A percentile compares a stretch with the other conserved stretches of the same genome.
Evolutionary conservation across 2,329 filamentous ascomycete genomes (phyloP).

Genomic region (Corynespora cassiicola): DNA sequence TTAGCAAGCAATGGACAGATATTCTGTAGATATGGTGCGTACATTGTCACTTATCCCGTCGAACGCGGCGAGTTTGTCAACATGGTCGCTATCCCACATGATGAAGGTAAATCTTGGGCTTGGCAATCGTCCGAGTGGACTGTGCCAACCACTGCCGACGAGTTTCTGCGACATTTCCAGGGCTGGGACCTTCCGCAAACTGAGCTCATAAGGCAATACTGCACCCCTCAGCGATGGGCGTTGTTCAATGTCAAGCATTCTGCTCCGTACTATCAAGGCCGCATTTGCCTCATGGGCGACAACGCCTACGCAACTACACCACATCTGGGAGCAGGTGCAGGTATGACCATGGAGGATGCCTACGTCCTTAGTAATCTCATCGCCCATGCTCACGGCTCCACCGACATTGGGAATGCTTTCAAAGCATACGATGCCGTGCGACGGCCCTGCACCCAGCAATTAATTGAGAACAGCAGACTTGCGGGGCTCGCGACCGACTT

Average conservation of each 20-base stretch:
- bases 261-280: conserved; percentile 48
- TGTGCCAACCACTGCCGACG: conserved; percentile 20
- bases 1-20: conserved; percentile 59
- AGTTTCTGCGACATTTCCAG: conserved; percentile 22
- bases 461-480: conserved; percentile 35
- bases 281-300: conserved; percentile 58
- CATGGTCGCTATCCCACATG: conserved; percentile 31
- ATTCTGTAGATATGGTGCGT: conserved; percentile 63
- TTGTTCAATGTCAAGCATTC: conserved; percentile 59
- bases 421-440: conserved; percentile 43
- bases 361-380: conserved; percentile 50
- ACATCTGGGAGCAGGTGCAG: conserved; percentile 61
- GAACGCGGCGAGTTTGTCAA: conserved; percentile 63
- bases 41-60: conserved; percentile 67
- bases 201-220: conserved; percentile 16
- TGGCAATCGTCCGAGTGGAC: conserved; percentile 23
- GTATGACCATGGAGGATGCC: conserved; percentile 62
- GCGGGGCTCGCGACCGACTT: conserved; percentile 29
- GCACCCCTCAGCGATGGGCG: conserved; percentile 55
- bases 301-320: conserved; percentile 61
- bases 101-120: conserved; percentile 5
- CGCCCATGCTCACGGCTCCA: conserved; percentile 7
- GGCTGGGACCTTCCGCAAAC: conserved; percentile 20
- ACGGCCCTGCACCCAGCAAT: conserved; percentile 44
- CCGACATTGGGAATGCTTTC: conserved; percentile 39